These are phyloP conservation scores for Daldinia sp. DNA, from an alignment of 2,329 filamentous ascomycete species.

Conservation along the genomic window DNA sequence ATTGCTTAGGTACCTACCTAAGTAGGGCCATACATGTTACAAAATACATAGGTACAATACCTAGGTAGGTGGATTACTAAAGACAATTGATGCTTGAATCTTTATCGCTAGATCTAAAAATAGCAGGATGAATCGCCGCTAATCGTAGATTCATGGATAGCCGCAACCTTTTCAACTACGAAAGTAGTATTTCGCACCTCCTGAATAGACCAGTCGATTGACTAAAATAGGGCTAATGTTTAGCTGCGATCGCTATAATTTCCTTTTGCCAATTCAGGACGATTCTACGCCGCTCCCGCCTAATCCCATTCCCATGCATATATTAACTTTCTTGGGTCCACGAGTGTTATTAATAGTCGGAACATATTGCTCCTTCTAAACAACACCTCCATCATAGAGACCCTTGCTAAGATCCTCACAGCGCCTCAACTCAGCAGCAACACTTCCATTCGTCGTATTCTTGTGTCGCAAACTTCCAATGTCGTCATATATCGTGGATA, in stretches of 20 bases:
- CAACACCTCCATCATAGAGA: not conserved
- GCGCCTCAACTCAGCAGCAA: not conserved
- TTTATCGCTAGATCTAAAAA: not conserved
- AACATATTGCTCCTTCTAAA: conserved; percentile 5
- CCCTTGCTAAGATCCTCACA: not conserved
- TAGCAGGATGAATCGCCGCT: not conserved
- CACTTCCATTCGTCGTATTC: not conserved
- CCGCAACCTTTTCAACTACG: not conserved
- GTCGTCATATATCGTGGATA: not conserved
- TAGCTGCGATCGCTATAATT: not conserved
- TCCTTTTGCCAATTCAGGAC: not conserved
- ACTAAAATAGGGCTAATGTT: too few relatives aligned
- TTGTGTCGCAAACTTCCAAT: not conserved
- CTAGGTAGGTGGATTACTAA: too few relatives aligned
- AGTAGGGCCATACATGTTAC: too few relatives aligned
- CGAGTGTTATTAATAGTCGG: conserved; percentile 3
- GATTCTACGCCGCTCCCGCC: not conserved
- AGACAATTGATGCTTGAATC: too few relatives aligned
- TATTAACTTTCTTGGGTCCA: conserved; percentile 2
- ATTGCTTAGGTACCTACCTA: too few relatives aligned
- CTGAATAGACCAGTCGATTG: too few relatives aligned
- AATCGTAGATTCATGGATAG: not conserved
- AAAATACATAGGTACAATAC: too few relatives aligned
- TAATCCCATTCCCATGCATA: not conserved
- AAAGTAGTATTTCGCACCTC: not conserved